A percentile compares a stretch with the other conserved stretches of the same genome.
Evolutionary conservation across 192 early-diverging fungal genomes (phyloP).

Genomic region (Mycoemilia scoparia): DNA sequence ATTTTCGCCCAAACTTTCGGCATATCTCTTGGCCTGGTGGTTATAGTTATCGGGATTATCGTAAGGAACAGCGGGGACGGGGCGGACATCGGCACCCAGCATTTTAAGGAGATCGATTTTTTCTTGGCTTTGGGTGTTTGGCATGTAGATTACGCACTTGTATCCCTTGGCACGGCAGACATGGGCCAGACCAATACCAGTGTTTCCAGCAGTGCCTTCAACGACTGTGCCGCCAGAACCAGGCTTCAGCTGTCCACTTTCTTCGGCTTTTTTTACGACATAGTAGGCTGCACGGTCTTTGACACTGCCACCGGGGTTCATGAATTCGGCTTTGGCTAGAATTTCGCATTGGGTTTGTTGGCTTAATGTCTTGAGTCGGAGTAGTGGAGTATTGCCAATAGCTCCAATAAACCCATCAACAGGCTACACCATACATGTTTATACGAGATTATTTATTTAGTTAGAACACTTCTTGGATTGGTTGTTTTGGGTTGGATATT

Average conservation of each 20-base stretch:
- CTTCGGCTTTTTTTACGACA: slow-evolving; percentile 88
- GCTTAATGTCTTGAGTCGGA: slow-evolving; percentile 48
- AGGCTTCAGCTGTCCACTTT: slow-evolving; percentile 59
- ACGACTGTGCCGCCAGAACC: slow-evolving; percentile 74
- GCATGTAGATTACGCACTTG: slow-evolving; percentile 93
- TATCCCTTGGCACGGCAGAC: slow-evolving; percentile 87
- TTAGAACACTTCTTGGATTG: too few relatives aligned
- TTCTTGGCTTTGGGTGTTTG: slow-evolving; percentile 88
- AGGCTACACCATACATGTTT: slow-evolving; percentile 13
- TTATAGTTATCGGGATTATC: slow-evolving; percentile 89
- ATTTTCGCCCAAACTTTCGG: slow-evolving; percentile 54
- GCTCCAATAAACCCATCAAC: slow-evolving; percentile 61
- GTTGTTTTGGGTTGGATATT: too few relatives aligned
- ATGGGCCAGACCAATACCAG: slow-evolving; percentile 90
- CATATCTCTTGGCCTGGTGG: slow-evolving; percentile 72
- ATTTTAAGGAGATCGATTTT: slow-evolving; percentile 84
- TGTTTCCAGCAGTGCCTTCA: slow-evolving; percentile 80
- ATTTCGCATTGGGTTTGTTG: slow-evolving; percentile 72
- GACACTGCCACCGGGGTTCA: slow-evolving; percentile 93
- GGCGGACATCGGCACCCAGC: slow-evolving; percentile 86
- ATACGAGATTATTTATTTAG: too few relatives aligned
- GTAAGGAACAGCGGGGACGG: slow-evolving; percentile 82
- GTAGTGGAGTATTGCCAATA: slow-evolving; percentile 80
- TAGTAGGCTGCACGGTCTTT: slow-evolving; percentile 92
- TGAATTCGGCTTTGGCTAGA: slow-evolving; percentile 86